phyloP scores from a whole-genome alignment of 208 protist species.

The Crithidia expoeki region DNA sequence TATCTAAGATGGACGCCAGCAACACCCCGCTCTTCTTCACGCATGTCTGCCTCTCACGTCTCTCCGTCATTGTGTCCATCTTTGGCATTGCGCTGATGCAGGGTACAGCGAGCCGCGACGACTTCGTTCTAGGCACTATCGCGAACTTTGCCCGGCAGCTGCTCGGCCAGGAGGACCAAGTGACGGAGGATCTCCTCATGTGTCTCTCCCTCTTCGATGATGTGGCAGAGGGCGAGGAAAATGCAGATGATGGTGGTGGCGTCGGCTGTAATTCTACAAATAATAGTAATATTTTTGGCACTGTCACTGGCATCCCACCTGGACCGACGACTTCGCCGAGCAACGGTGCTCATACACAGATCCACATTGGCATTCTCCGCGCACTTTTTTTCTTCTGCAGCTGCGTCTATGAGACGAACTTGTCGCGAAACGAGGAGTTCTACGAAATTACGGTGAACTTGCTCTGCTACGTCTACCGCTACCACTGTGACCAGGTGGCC shows the following conservation, averaged over 20 bases:
- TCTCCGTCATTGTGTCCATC: conserved; percentile 84
- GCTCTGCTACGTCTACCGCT: conserved; percentile 75
- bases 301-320: background rate
- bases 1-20: conserved; percentile 2
- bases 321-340: conserved; percentile 5
- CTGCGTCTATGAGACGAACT: conserved; percentile 72
- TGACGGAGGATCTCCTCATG: conserved; percentile 73
- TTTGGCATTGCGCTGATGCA: conserved; percentile 78
- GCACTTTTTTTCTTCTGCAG: conserved; percentile 87
- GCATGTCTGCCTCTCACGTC: conserved; percentile 78
- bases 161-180: conserved; percentile 62
- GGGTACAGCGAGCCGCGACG: conserved; percentile 43
- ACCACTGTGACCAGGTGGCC: conserved; percentile 72
- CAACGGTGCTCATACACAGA: conserved; percentile 22
- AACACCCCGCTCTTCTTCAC: conserved; percentile 57
- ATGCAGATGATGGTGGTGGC: background rate
- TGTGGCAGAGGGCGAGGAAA: background rate
- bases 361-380: conserved; percentile 80
- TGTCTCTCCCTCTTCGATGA: conserved; percentile 55
- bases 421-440: conserved; percentile 48
- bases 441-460: conserved; percentile 77
- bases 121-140: conserved; percentile 59
- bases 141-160: conserved; percentile 68
- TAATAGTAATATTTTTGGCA: background rate
- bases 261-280: background rate